Percentiles rank a stretch among this genome's conserved stretches.
These are phyloP conservation scores for Theileria luwenshuni DNA, from an alignment of 169 alveolate species.

Conservation along the genomic window DNA sequence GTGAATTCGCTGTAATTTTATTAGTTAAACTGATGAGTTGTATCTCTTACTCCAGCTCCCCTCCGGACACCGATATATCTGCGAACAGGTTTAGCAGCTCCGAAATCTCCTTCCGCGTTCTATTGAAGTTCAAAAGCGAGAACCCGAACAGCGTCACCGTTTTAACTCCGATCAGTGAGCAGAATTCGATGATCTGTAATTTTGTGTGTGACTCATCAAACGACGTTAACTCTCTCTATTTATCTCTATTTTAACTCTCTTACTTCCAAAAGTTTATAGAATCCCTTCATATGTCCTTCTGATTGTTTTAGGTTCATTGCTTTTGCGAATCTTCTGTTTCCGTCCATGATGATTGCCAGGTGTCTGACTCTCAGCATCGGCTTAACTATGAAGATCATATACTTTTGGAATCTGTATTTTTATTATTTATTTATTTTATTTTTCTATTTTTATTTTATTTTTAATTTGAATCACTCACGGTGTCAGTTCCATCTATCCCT, in stretches of 20 bases:
- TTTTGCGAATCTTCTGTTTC: conserved; percentile 88
- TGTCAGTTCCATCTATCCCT: not conserved
- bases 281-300: conserved; percentile 53
- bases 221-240: not conserved
- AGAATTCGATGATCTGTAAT: conserved; percentile 71
- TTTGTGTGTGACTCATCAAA: not conserved
- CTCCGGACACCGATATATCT: not conserved
- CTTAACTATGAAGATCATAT: conserved; percentile 15
- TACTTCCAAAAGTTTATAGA: conserved; percentile 55
- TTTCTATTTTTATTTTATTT: too few species aligned
- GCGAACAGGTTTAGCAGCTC: conserved; percentile 32
- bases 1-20: conserved; percentile 52
- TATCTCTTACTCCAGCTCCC: conserved; percentile 15
- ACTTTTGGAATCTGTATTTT: conserved; percentile 25
- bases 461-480: not conserved
- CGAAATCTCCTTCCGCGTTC: conserved; percentile 53
- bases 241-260: not conserved
- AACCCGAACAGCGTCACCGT: conserved; percentile 83
- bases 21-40: not conserved
- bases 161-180: conserved; percentile 74
- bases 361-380: conserved; percentile 58
- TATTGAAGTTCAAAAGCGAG: conserved; percentile 81
- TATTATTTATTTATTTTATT: not conserved
- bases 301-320: conserved; percentile 21
- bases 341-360: conserved; percentile 88